Percentiles rank a stretch among this genome's conserved stretches.
Evolutionary conservation across 2,329 filamentous ascomycete species (phyloP).

Genomic region (Cadophora sp.): DNA sequence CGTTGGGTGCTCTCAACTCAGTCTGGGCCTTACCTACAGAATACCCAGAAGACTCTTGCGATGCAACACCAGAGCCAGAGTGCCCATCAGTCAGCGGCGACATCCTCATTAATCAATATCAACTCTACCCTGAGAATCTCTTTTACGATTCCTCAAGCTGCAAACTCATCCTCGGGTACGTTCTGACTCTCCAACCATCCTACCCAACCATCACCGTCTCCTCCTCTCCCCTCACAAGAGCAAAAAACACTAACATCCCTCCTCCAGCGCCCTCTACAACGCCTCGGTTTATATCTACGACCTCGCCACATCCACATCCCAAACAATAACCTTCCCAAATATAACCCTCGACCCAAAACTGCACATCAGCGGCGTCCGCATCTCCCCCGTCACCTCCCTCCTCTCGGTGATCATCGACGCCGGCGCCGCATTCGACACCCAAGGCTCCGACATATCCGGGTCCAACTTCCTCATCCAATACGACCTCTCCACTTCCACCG

Average conservation of each 20-base stretch:
- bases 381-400: slow-evolving; percentile 1
- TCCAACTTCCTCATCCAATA: slow-evolving; percentile 23
- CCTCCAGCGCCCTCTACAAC: slow-evolving; percentile 5
- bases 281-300: slow-evolving; percentile 2
- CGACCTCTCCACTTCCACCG: slow-evolving; percentile 5
- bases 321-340: background rate
- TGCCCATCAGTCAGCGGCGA: slow-evolving; percentile 10
- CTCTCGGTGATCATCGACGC: slow-evolving; percentile 19
- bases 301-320: background rate
- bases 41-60: background rate
- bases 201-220: too few relatives aligned
- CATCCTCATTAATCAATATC: slow-evolving; percentile 21
- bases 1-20: background rate
- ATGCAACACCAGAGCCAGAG: background rate
- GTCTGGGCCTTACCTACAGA: background rate
- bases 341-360: background rate
- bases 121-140: slow-evolving; percentile 21
- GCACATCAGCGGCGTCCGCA: slow-evolving; percentile 17
- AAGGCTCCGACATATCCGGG: slow-evolving; percentile 17
- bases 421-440: slow-evolving; percentile 18
- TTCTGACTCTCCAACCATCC: too few relatives aligned
- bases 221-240: too few relatives aligned
- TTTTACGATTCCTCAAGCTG: slow-evolving; percentile 10
- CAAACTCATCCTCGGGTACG: background rate
- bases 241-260: background rate